These are phyloP conservation scores for Medicago arabica DNA, from an alignment of 306 rosid species.

Conservation along the genomic window DNA sequence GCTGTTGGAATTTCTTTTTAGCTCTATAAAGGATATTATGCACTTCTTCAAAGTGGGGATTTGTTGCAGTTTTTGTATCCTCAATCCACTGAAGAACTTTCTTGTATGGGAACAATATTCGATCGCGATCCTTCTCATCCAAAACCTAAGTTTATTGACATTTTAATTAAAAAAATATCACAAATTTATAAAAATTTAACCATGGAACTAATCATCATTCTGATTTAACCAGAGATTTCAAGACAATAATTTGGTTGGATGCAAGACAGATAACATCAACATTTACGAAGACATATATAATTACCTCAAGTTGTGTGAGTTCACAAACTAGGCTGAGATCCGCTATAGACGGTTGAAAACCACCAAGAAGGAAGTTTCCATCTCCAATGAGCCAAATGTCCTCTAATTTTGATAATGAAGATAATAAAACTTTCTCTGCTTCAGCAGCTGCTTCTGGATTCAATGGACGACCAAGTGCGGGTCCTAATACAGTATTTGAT, in stretches of 20 bases:
- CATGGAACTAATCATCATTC: constrained; percentile 4
- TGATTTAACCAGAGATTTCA: constrained; percentile 24
- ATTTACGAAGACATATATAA: constrained; percentile 18
- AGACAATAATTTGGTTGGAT: background rate
- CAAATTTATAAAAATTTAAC: constrained; percentile 13
- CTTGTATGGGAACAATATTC: constrained; percentile 76
- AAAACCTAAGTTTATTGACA: constrained; percentile 54
- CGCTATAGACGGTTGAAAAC: constrained; percentile 73
- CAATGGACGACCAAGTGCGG: constrained; percentile 58
- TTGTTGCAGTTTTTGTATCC: constrained; percentile 73
- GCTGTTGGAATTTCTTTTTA: constrained; percentile 63
- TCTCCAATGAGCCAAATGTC: constrained; percentile 77
- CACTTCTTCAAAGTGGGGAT: constrained; percentile 74
- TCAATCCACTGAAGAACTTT: constrained; percentile 80
- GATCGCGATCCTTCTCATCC: constrained; percentile 67
- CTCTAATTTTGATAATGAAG: constrained; percentile 74
- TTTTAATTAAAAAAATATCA: constrained; percentile 18
- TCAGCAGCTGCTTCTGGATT: constrained; percentile 69
- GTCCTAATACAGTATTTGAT: constrained; percentile 63
- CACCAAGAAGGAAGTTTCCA: constrained; percentile 68
- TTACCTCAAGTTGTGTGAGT: constrained; percentile 87
- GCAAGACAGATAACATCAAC: constrained; percentile 9
- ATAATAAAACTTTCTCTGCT: constrained; percentile 64
- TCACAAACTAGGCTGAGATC: constrained; percentile 88
- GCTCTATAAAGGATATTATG: constrained; percentile 64